These are phyloP conservation scores for Thraustotheca clavata DNA, from an alignment of 352 stramenopile genomes.

Conservation along the genomic window DNA sequence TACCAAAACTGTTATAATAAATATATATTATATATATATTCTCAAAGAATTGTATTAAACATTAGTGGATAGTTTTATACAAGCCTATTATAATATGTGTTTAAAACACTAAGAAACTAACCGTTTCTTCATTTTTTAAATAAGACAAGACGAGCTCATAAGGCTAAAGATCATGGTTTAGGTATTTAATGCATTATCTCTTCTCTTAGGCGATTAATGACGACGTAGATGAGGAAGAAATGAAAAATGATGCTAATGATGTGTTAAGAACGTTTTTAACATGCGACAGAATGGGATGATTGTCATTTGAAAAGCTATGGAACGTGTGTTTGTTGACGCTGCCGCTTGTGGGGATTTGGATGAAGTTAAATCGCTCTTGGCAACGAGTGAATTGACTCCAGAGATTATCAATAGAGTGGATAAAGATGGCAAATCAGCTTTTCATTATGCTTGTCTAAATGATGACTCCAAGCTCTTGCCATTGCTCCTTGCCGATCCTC, in stretches of 20 bases:
- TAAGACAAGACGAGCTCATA: no score
- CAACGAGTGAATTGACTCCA: constrained; percentile 3
- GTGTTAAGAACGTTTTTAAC: no score
- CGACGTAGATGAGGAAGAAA: no score
- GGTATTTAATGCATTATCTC: no score
- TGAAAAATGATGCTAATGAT: no score
- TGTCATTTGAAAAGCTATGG: neutral
- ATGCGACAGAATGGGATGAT: no score
- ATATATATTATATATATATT: neutral
- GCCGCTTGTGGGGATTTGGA: constrained; percentile 26
- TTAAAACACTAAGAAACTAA: no score
- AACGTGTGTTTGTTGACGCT: constrained; percentile 24
- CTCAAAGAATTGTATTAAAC: constrained; percentile 8
- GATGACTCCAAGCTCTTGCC: constrained; percentile 26
- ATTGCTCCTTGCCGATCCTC: constrained; percentile 22
- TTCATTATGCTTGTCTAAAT: constrained; percentile 30
- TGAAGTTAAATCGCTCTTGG: constrained; percentile 22
- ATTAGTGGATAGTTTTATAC: neutral
- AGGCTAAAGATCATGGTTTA: no score
- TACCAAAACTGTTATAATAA: neutral
- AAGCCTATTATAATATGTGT: no score
- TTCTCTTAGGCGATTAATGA: no score
- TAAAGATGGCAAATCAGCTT: constrained; percentile 27
- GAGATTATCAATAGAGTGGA: constrained; percentile 24
- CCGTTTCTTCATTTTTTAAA: no score